Base-by-base conservation (phyloP, 2,329 filamentous ascomycete genomes). In the Alternaria triticimaculans region DNA sequence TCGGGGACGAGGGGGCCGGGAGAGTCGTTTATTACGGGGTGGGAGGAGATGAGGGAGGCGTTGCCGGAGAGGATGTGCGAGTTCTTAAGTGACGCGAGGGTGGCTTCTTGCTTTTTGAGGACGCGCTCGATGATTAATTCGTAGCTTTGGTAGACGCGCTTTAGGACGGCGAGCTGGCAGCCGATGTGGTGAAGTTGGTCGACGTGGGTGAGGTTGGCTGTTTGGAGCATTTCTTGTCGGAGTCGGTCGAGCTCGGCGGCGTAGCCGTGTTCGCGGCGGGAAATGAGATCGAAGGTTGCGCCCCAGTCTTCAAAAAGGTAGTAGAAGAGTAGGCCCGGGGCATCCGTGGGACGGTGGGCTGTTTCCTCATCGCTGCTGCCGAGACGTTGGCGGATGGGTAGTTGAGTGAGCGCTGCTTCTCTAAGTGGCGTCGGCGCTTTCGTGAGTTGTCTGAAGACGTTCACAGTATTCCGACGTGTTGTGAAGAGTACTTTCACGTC, bases 251-350 rank as follows among this genome's bases (percentile, higher is more conserved):
- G 76, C 60, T 84, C 82, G 4, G 78, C 74, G 10, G 80, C 81
- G 59, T 85, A 85, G 25, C 82, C 81, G 63, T 81, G 80, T 73
- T 86, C 73, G 63, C 76, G 72, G 71, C 84, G 70, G 10, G 83
- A 85, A 12, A 90, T 81, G 11, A 90, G 81, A 25, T 84, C 84
- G 55, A 87, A 87, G 1, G 87, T 87, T 4, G 87, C 87, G 37
- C 84, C 84, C 82, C 89, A 90, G 72, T 90, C 88, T 71, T 91
- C 88, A 70, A 90, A 90, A 0, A 90, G 79, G 70, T 90, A 90
- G 74, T 89, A 90, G 78, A 90, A 90, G 3, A 90, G 79, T 20
- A 88, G 81, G 20, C 87, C 88, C 0, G 88, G 85, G 2, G 85
- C 84, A 68, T 90, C 88, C 3, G 84, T 83, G 7, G 81, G 69